Conservation (phyloP, 108 stramenopile genomes). For the Craspedostauros australis region DNA sequence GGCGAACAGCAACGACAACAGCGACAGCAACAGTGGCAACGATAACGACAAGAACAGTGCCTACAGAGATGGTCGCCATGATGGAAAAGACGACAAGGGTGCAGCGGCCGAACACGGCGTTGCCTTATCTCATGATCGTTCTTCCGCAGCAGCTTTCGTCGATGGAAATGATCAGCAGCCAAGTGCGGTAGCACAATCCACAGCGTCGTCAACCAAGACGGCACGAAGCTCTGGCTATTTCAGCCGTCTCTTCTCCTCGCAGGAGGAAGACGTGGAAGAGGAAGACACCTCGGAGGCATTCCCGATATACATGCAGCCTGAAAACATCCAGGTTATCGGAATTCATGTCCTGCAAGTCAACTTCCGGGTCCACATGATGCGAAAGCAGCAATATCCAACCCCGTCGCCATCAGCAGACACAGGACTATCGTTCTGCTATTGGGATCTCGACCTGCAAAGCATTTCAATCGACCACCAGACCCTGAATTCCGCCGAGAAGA, state of each 20-base stretch:
- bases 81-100: no score
- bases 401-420: no score
- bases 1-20: neutral
- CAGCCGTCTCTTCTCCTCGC: conserved; percentile 2
- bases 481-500: conserved; percentile 31
- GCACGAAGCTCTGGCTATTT: no score
- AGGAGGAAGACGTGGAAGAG: conserved; percentile 4
- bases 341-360: conserved; percentile 42
- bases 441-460: conserved; percentile 40
- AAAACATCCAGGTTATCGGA: conserved; percentile 53
- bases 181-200: no score
- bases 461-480: conserved; percentile 47
- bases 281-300: conserved; percentile 19
- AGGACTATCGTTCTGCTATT: conserved; percentile 54
- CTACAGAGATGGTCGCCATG: no score
- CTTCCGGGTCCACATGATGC: conserved; percentile 59
- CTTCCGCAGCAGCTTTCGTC: neutral
- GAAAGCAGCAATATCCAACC: no score
- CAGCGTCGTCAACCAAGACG: neutral
- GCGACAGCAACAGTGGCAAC: neutral
- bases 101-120: no score
- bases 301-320: conserved; percentile 67
- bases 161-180: no score
- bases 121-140: no score
- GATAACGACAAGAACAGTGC: neutral